phyloP scores from a whole-genome alignment of 345 rosid species.

The Eucalyptus cladocalyx region DNA sequence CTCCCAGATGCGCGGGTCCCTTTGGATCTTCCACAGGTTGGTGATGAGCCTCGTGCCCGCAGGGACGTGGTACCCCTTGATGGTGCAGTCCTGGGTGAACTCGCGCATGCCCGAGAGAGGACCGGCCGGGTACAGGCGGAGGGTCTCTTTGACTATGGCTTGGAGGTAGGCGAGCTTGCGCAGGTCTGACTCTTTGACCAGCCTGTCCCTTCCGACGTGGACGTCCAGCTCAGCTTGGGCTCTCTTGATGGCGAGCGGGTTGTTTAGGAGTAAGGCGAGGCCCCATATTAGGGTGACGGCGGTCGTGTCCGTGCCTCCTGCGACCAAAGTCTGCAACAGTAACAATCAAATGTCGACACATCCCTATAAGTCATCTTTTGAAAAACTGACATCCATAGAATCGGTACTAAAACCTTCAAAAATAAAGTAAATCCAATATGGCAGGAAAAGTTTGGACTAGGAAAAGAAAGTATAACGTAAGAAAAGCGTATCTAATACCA shows the following conservation, averaged over 20 bases:
- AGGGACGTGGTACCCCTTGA: background rate
- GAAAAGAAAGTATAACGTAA: background rate
- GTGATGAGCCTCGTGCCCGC: background rate
- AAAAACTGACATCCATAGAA: background rate
- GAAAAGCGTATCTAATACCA: conserved; percentile 1
- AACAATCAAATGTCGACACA: background rate
- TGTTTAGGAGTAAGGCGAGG: conserved; percentile 14
- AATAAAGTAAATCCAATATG: background rate
- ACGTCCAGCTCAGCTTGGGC: conserved; percentile 19
- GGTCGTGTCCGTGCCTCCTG: conserved; percentile 10
- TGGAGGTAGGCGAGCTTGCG: conserved; percentile 6
- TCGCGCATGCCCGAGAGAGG: background rate
- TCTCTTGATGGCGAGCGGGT: background rate
- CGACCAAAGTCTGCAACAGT: conserved; percentile 3
- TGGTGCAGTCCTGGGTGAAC: conserved; percentile 2
- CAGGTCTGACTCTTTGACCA: conserved; percentile 1
- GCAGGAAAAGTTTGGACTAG: background rate
- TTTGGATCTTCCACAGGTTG: conserved; percentile 8
- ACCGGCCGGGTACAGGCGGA: background rate
- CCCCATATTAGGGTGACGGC: conserved; percentile 10
- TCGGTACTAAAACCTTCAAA: background rate
- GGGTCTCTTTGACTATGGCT: background rate
- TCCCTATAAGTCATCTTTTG: background rate
- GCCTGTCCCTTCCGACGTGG: conserved; percentile 8
- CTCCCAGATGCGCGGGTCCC: conserved; percentile 5